Percentiles rank a stretch among this genome's conserved stretches.
Conservation (phyloP, 2,329 filamentous ascomycete species). For the Pestalotiopsis sp. region DNA sequence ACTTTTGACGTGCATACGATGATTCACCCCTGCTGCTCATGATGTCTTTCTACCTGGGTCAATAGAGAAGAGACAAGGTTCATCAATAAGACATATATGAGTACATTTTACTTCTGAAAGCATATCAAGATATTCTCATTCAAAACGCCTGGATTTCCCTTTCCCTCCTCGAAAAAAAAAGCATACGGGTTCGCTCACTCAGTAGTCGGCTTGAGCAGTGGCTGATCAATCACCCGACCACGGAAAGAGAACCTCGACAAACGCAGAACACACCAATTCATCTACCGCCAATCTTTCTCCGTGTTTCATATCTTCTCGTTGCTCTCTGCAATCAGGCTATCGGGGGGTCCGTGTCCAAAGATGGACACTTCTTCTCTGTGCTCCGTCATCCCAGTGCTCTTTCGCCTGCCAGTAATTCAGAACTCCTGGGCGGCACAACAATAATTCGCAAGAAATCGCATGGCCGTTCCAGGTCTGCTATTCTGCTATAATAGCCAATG, state of each 20-base stretch:
- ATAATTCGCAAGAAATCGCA: slow-evolving; percentile 5
- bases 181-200: neutral
- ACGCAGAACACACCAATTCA: neutral
- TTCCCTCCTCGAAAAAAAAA: neutral
- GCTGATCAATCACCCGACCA: neutral
- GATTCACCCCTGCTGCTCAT: no score
- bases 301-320: neutral
- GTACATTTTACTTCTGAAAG: neutral
- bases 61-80: no score
- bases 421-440: neutral
- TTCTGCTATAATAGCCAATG: neutral
- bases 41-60: no score
- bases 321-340: neutral
- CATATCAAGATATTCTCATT: neutral
- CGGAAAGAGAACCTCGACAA: neutral
- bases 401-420: neutral
- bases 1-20: no score
- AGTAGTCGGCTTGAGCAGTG: neutral
- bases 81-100: neutral
- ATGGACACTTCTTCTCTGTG: neutral
- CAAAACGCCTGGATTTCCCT: neutral
- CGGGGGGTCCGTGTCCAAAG: neutral
- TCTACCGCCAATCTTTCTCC: neutral
- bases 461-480: slow-evolving; percentile 13
- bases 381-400: neutral